These are phyloP conservation scores for Stagonosporopsis chrysanthemi DNA, from an alignment of 2,329 filamentous ascomycete genomes.

Conservation along the genomic window DNA sequence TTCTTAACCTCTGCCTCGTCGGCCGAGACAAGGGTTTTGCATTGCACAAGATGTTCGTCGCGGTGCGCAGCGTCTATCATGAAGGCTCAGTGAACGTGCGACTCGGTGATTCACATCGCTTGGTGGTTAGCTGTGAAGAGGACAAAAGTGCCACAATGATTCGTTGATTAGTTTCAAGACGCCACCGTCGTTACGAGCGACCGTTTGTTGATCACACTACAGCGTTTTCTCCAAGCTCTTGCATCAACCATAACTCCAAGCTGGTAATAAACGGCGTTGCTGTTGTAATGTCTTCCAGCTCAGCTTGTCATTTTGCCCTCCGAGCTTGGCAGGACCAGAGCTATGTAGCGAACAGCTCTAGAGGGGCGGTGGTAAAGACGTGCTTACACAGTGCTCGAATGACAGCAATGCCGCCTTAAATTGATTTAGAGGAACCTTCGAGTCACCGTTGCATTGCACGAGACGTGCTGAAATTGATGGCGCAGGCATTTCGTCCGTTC, in stretches of 20 bases:
- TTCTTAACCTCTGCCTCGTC: neutral
- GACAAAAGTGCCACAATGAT: neutral
- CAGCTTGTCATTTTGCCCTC: neutral
- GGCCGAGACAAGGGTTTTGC: neutral
- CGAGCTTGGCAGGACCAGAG: too few relatives aligned
- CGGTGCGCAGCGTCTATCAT: too few relatives aligned
- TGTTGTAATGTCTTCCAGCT: neutral
- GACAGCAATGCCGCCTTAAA: neutral
- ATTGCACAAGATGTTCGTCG: too few relatives aligned
- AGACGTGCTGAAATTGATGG: slow-evolving; percentile 13
- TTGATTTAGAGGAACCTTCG: neutral
- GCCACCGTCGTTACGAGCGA: neutral
- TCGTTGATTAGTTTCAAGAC: neutral
- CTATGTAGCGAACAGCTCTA: neutral
- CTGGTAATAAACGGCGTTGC: neutral
- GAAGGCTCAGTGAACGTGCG: too few relatives aligned
- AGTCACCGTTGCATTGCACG: slow-evolving; percentile 12
- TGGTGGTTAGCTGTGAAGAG: neutral
- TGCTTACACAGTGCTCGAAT: neutral
- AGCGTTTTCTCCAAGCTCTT: neutral
- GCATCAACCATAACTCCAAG: neutral
- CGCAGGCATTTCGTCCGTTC: slow-evolving; percentile 12
- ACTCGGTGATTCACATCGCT: too few relatives aligned
- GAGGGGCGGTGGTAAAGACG: neutral
- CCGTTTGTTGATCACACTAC: neutral